Percentiles rank a stretch among this genome's conserved stretches.
These are phyloP conservation scores for Vinca major DNA, from an alignment of 305 asterid genomes.

Conservation along the genomic window DNA sequence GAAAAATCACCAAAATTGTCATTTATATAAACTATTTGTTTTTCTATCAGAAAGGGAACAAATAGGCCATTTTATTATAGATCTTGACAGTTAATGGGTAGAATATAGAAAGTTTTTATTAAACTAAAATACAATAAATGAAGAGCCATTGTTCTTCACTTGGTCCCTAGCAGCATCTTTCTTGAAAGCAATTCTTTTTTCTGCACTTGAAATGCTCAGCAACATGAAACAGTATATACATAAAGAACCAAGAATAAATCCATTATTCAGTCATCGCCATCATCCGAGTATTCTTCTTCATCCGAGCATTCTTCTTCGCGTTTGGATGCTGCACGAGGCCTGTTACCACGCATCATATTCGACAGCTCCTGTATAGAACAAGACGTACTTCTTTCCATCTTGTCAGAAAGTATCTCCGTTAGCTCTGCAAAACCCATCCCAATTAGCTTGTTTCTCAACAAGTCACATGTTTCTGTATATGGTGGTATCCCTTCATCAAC, in stretches of 20 bases:
- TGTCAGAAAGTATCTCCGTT: conserved; percentile 58
- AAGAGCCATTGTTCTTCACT: no score
- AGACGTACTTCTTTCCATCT: conserved; percentile 76
- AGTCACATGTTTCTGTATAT: conserved; percentile 42
- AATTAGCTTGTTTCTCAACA: conserved; percentile 63
- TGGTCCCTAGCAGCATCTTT: no score
- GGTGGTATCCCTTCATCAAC: conserved; percentile 93
- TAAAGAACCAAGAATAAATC: neutral
- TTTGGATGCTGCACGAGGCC: conserved; percentile 19
- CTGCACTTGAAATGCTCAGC: no score
- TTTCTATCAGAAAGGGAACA: neutral
- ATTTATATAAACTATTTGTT: no score
- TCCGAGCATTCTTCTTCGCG: conserved; percentile 40
- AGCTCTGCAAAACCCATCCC: conserved; percentile 58
- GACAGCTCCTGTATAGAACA: conserved; percentile 48
- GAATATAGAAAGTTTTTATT: no score
- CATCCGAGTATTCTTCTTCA: conserved; percentile 47
- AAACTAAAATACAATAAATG: no score
- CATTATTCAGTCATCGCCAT: conserved; percentile 31
- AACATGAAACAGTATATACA: no score
- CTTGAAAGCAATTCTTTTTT: no score
- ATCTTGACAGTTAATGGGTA: neutral
- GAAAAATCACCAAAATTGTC: no score
- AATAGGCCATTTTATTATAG: no score
- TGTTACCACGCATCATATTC: conserved; percentile 50